A percentile compares a stretch with the other conserved stretches of the same genome.
phyloP scores from a whole-genome alignment of 78 protist species.

The Cavenderia fasciculata region DNA sequence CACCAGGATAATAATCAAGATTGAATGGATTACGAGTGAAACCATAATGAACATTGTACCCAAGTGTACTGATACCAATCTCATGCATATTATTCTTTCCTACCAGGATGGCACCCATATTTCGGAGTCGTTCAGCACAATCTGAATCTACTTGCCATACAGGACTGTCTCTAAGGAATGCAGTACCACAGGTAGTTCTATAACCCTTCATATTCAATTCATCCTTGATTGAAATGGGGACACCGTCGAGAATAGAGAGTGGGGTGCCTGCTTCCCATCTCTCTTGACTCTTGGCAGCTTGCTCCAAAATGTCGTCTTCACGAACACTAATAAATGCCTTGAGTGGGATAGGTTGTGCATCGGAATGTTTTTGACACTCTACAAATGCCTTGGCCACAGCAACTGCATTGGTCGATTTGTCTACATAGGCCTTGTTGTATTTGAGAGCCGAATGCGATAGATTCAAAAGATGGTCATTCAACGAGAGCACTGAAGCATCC shows the following conservation, averaged over 20 bases:
- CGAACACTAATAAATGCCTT: conserved; percentile 24
- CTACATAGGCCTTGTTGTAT: conserved; percentile 3
- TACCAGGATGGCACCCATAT: conserved; percentile 72
- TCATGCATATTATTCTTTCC: conserved; percentile 94
- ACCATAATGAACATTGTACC: conserved; percentile 73
- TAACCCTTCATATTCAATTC: conserved; percentile 65
- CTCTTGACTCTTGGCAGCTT: conserved; percentile 15
- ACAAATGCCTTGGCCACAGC: not conserved
- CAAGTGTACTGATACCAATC: conserved; percentile 86
- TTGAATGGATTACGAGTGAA: conserved; percentile 81
- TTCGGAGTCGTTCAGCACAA: conserved; percentile 9
- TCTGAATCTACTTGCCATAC: conserved; percentile 28
- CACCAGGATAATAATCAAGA: conserved; percentile 78
- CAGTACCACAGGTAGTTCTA: conserved; percentile 67
- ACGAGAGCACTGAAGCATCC: not conserved
- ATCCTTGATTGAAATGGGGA: conserved; percentile 83
- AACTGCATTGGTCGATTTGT: not conserved
- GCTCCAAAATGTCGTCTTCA: conserved; percentile 10
- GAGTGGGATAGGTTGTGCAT: conserved; percentile 15
- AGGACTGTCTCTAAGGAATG: conserved; percentile 1
- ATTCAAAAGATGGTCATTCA: not conserved
- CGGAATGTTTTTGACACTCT: conserved; percentile 24
- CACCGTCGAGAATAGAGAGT: conserved; percentile 82
- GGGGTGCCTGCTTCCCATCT: conserved; percentile 55
- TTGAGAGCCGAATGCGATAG: not conserved